Evolutionary conservation across 495 filamentous ascomycete species (phyloP).

Genomic region (Neurospora sublineolata): DNA sequence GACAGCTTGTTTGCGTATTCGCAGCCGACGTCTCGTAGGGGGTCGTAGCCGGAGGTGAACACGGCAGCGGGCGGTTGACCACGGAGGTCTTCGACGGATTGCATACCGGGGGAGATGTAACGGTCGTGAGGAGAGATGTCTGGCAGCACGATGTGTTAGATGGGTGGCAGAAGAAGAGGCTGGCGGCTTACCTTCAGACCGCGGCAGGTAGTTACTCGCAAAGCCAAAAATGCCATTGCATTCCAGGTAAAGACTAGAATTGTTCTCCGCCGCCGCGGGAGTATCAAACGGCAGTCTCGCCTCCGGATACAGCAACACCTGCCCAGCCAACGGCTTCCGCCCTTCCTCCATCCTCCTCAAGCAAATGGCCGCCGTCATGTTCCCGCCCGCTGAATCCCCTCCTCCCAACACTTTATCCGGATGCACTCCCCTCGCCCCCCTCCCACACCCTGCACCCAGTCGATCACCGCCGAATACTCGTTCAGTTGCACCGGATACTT

Average conservation of each 20-base stretch:
- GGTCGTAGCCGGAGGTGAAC: conserved; percentile 29
- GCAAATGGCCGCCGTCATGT: conserved; percentile 25
- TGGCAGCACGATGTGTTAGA: not conserved
- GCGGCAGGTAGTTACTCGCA: conserved; percentile 26
- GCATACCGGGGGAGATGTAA: conserved; percentile 16
- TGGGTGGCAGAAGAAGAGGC: not conserved
- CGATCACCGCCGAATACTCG: conserved; percentile 21
- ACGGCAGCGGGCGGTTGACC: conserved; percentile 17
- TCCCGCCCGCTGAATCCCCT: conserved; percentile 27
- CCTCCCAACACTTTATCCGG: conserved; percentile 16
- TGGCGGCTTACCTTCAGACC: conserved; percentile 3
- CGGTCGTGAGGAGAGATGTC: conserved; percentile 7
- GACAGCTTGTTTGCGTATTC: conserved; percentile 26
- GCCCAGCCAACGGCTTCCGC: conserved; percentile 11
- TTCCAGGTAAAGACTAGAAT: conserved; percentile 23
- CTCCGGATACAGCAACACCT: conserved; percentile 28
- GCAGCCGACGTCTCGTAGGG: conserved; percentile 26
- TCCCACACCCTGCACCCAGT: conserved; percentile 16
- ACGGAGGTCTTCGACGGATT: conserved; percentile 4
- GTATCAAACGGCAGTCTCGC: conserved; percentile 28
- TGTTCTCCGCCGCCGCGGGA: conserved; percentile 22
- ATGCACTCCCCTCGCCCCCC: conserved; percentile 15
- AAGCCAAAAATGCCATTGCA: conserved; percentile 30
- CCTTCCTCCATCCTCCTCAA: conserved; percentile 18
- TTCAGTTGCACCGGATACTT: conserved; percentile 25